Evolutionary conservation across 208 protist genomes (phyloP).

Genomic region (Leishmania martiniquensis): DNA sequence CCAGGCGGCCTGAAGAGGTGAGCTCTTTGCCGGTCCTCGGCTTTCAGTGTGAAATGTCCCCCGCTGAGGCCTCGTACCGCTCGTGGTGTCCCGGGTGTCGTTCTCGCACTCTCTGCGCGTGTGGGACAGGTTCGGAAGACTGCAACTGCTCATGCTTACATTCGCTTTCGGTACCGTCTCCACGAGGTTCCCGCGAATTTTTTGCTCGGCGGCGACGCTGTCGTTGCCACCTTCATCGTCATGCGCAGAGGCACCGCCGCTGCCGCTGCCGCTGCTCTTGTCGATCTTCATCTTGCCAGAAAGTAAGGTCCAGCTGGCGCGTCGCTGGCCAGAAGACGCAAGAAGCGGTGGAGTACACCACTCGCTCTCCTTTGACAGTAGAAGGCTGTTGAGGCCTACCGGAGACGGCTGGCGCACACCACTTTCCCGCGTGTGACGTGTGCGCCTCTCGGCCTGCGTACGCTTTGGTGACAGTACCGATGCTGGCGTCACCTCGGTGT

Average conservation of each 20-base stretch:
- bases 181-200: not conserved
- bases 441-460: not conserved
- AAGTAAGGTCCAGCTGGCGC: not conserved
- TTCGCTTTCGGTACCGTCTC: not conserved
- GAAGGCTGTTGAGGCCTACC: slow-evolving; percentile 1
- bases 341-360: not conserved
- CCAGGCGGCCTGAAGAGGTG: not conserved
- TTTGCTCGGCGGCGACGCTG: not conserved
- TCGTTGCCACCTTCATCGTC: not conserved
- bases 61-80: not conserved
- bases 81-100: not conserved
- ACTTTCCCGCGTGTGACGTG: not conserved
- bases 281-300: slow-evolving; percentile 6
- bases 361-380: not conserved
- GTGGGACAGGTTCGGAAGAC: not conserved
- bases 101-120: not conserved
- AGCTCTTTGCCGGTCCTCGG: not conserved
- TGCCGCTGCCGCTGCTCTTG: not conserved
- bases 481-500: not conserved
- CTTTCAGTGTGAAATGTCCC: not conserved
- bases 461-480: not conserved
- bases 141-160: slow-evolving; percentile 3
- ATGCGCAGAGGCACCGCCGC: not conserved
- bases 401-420: slow-evolving; percentile 15
- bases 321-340: not conserved